These are phyloP conservation scores for Solanum lycopersicoides DNA, from an alignment of 257 asterid species.

Conservation along the genomic window DNA sequence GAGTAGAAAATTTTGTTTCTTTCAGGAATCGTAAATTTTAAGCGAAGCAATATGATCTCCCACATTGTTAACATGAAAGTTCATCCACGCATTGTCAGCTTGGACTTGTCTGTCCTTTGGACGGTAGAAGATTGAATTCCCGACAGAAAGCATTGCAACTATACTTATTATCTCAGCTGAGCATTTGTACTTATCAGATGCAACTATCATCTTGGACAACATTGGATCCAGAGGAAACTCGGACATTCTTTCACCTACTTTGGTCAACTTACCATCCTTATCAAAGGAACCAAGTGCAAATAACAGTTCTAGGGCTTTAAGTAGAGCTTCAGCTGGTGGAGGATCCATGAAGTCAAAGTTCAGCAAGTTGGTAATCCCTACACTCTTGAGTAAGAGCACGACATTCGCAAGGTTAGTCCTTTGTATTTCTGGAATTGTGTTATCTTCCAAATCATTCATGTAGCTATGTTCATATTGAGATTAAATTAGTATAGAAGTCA, in stretches of 20 bases:
- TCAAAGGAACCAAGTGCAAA: conserved; percentile 65
- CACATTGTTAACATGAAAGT: conserved; percentile 61
- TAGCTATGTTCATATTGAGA: conserved; percentile 21
- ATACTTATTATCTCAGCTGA: conserved; percentile 64
- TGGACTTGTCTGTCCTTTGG: conserved; percentile 69
- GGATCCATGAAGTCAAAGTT: conserved; percentile 82
- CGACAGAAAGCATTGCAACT: conserved; percentile 19
- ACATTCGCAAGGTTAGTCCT: conserved; percentile 66
- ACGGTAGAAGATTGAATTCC: conserved; percentile 61
- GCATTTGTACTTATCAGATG: conserved; percentile 51
- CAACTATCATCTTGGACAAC: conserved; percentile 70
- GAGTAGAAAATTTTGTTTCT: conserved; percentile 64
- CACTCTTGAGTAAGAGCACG: conserved; percentile 59
- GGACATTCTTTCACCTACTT: conserved; percentile 68
- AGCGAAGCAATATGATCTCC: conserved; percentile 67
- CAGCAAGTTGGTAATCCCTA: conserved; percentile 59
- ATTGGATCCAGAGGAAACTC: conserved; percentile 75
- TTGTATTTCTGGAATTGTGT: conserved; percentile 64
- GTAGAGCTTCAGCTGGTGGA: conserved; percentile 68
- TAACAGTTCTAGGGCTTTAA: conserved; percentile 61
- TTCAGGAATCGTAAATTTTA: conserved; percentile 71
- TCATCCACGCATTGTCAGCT: conserved; percentile 70
- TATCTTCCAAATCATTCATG: conserved; percentile 53
- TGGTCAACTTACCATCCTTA: conserved; percentile 58
- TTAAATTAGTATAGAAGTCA: too few species aligned